phyloP scores from a whole-genome alignment of 495 filamentous ascomycete species.

The Neurospora sp. region DNA sequence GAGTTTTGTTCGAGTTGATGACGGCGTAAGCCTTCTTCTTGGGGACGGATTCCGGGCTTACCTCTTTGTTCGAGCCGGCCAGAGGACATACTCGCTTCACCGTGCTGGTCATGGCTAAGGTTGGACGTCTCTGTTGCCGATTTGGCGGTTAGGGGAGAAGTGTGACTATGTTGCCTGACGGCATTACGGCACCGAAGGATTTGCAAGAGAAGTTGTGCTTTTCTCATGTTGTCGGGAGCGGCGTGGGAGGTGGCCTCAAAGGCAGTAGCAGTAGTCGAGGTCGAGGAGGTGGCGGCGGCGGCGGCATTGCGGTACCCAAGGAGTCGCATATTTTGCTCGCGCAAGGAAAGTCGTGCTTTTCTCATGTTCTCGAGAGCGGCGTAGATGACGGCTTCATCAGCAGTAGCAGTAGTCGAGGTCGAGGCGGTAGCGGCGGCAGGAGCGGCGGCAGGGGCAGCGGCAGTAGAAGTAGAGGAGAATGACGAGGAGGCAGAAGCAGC shows the following conservation, averaged over 20 bases:
- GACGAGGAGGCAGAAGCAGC: neutral
- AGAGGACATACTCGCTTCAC: neutral
- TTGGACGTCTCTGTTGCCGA: neutral
- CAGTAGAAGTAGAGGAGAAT: neutral
- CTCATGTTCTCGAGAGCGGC: neutral
- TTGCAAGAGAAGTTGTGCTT: neutral
- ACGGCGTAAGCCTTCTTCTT: neutral
- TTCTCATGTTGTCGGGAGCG: neutral
- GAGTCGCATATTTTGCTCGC: too few species aligned
- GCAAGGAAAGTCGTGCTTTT: neutral
- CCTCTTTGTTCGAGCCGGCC: neutral
- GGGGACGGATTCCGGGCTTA: neutral
- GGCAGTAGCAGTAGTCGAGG: too few species aligned
- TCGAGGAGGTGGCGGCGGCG: too few species aligned
- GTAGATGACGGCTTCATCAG: neutral
- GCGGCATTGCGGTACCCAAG: too few species aligned
- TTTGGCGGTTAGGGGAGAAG: neutral
- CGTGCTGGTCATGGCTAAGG: neutral
- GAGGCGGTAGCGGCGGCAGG: too few species aligned
- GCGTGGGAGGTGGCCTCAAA: neutral
- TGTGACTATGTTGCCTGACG: neutral
- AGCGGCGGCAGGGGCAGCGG: neutral
- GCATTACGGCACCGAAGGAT: neutral
- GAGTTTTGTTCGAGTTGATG: neutral
- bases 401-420: too few species aligned